A percentile compares a stretch with the other conserved stretches of the same genome.
Conservation (phyloP, 1,284 basidiomycete species). For the Crucibulum cyathiforme region DNA sequence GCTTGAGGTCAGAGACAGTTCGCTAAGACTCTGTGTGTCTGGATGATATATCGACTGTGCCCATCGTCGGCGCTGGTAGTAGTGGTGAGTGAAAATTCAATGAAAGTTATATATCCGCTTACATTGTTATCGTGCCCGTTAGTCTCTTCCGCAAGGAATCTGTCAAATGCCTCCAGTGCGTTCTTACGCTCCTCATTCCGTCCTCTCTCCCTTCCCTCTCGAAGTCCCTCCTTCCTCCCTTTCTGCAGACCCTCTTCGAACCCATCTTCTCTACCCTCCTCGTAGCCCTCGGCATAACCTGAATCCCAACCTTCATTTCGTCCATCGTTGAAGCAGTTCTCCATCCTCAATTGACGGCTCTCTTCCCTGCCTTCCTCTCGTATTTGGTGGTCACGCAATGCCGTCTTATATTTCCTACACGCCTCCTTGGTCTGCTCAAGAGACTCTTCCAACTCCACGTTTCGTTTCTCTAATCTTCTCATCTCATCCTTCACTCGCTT, state of each 20-base stretch:
- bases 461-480: conserved; percentile 48
- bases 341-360: conserved; percentile 43
- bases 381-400: conserved; percentile 54
- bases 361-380: conserved; percentile 52
- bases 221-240: conserved; percentile 51
- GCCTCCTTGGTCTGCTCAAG: conserved; percentile 54
- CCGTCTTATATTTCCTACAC: conserved; percentile 51
- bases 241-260: conserved; percentile 48
- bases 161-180: conserved; percentile 60
- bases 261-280: conserved; percentile 50
- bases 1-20: not conserved
- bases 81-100: not conserved
- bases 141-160: conserved; percentile 53
- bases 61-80: conserved; percentile 29
- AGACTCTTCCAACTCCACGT: conserved; percentile 53
- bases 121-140: conserved; percentile 35
- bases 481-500: conserved; percentile 50
- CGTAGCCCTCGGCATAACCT: conserved; percentile 52
- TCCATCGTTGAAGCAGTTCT: conserved; percentile 52
- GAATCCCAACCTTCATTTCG: conserved; percentile 52
- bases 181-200: conserved; percentile 53
- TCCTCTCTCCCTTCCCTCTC: conserved; percentile 48
- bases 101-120: conserved; percentile 13
- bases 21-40: conserved; percentile 1
- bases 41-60: conserved; percentile 37